Base-by-base conservation (phyloP, 2,329 filamentous ascomycete species). In the Aspergillus fumigatiaffinis region DNA sequence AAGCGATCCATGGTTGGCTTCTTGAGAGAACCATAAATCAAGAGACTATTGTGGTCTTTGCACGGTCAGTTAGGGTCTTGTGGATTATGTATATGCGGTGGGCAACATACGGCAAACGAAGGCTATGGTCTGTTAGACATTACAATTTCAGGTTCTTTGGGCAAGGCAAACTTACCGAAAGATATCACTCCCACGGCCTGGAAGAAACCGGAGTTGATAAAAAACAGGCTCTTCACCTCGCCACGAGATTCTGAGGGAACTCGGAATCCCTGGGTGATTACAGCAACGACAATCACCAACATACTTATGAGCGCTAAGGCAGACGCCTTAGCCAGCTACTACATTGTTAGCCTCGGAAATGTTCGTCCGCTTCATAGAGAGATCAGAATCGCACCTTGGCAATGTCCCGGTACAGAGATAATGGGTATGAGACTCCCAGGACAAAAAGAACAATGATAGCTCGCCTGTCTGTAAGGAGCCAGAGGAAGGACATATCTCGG, bases 141-240 rank as follows among this genome's bases (percentile, higher is more conserved):
- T 49, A 20, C 12, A 23, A 48, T 50, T 50, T 50, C 48, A 28
- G 8, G 12, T 53, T 42, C 3, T 6, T 28, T 48, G 41, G 44
- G 67, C 14, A 17, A 38, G 8, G 10, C 10, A 44, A 21, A 59
- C 83, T 50, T 80, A 94, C 90, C 92, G 73, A 99, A 99, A 4
- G 94, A 97, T 66, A 99, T 99, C 20, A 99, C 93, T 32, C 94
- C 94, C 67, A 99, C 92, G 23, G 94, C 93, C 74, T 97, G 92
- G 69, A 97, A 95, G 57, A 99, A 87, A 50, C 93, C 94, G 26
- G 83, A 81, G 68, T 96, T 95, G 65, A 97, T 81, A n/a, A 88
- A 85, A 56, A 97, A 77, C 41, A 87, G 83, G 55, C 83, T 84
- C 60, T 81, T 84, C 55, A 97, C 85, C 28, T 84, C 82, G 2